Evolutionary conservation across 2,329 filamentous ascomycete genomes (phyloP).

Genomic region (Talaromyces funiculosus): DNA sequence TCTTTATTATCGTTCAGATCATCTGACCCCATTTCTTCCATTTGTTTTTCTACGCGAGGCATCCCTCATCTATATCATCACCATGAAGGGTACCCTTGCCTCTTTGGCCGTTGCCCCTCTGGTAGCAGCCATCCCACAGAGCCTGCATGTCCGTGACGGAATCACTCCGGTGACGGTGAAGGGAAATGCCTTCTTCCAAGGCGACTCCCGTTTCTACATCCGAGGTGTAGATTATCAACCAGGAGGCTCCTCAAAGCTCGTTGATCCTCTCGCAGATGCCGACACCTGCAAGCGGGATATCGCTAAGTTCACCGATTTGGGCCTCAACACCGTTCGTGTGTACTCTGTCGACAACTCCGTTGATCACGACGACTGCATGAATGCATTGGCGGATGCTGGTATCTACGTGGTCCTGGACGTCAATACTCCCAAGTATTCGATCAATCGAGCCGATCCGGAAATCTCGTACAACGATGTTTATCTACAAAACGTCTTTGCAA

Average conservation of each 20-base stretch:
- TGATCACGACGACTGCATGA: conserved; percentile 82
- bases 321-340: conserved; percentile 85
- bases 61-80: conserved; percentile 20
- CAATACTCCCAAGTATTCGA: conserved; percentile 84
- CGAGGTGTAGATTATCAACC: conserved; percentile 59
- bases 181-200: conserved; percentile 63
- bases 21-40: neutral
- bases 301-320: conserved; percentile 72
- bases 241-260: conserved; percentile 56
- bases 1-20: neutral
- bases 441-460: conserved; percentile 70
- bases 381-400: conserved; percentile 68
- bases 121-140: conserved; percentile 41
- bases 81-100: conserved; percentile 50
- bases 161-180: conserved; percentile 56
- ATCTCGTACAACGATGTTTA: conserved; percentile 82
- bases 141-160: conserved; percentile 33
- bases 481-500: conserved; percentile 80
- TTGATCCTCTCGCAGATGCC: conserved; percentile 70
- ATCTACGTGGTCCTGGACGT: conserved; percentile 91
- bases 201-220: conserved; percentile 51
- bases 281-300: conserved; percentile 73
- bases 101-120: conserved; percentile 41
- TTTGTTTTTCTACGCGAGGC: neutral
- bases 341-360: conserved; percentile 86